Conservation (phyloP, 139 green algal genomes). For the Chlorella sp. region DNA sequence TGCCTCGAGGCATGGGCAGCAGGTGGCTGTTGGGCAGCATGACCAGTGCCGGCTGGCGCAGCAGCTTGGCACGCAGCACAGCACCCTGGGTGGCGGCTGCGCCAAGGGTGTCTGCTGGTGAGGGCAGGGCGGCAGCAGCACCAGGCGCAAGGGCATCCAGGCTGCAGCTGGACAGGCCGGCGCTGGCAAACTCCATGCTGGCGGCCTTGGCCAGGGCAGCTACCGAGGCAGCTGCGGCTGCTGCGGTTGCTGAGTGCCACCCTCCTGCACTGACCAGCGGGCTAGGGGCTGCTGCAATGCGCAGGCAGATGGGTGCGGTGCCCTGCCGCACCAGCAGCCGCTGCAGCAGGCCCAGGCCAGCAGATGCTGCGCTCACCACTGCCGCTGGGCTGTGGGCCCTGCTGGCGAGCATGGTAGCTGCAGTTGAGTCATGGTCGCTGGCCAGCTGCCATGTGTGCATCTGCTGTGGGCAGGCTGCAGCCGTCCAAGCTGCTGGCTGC, state of each 20-base stretch:
- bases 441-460: background rate
- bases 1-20: conserved; percentile 57
- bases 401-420: background rate
- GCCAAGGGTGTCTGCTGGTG: conserved; percentile 25
- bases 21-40: conserved; percentile 15
- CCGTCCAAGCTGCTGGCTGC: background rate
- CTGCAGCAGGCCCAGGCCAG: background rate
- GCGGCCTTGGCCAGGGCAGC: conserved; percentile 32
- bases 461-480: background rate
- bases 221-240: conserved; percentile 8
- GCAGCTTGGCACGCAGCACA: conserved; percentile 18
- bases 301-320: background rate
- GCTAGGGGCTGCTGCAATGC: background rate
- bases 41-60: background rate
- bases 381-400: background rate
- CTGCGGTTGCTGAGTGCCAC: background rate
- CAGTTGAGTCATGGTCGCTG: background rate
- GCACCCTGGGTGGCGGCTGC: background rate
- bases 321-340: background rate
- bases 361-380: background rate
- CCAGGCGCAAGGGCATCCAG: background rate
- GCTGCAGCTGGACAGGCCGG: conserved; percentile 13
- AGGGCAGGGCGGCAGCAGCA: too few species aligned
- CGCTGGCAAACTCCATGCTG: conserved; percentile 4
- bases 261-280: background rate